Conservation (phyloP, 2,329 filamentous ascomycete genomes). For the Fusarium hostae region DNA sequence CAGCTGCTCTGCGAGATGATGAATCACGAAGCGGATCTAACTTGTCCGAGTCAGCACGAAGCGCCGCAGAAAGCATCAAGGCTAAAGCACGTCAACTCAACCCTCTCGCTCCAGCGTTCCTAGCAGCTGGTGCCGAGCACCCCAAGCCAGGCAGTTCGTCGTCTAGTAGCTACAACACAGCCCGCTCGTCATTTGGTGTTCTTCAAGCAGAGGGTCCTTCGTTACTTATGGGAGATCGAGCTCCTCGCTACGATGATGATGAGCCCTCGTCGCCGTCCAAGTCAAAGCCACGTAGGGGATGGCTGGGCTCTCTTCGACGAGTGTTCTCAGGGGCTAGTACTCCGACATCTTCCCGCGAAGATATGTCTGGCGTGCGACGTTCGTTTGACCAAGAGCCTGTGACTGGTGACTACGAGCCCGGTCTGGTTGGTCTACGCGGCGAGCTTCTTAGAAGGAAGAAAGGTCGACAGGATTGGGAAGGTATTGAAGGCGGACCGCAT, state of each 20-base stretch:
- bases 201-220: constrained; percentile 65
- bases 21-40: constrained; percentile 67
- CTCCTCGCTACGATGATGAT: constrained; percentile 49
- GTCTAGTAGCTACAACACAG: constrained; percentile 63
- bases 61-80: constrained; percentile 55
- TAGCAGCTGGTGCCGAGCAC: constrained; percentile 42
- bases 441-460: constrained; percentile 66
- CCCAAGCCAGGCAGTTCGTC: constrained; percentile 55
- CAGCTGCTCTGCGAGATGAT: constrained; percentile 53
- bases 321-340: constrained; percentile 64
- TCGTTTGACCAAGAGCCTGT: constrained; percentile 49
- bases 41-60: constrained; percentile 64
- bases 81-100: constrained; percentile 51
- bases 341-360: constrained; percentile 43
- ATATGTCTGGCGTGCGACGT: constrained; percentile 45
- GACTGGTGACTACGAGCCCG: constrained; percentile 58
- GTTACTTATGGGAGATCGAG: constrained; percentile 53
- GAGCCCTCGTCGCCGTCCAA: constrained; percentile 67
- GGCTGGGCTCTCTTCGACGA: constrained; percentile 75
- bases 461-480: constrained; percentile 65
- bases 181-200: constrained; percentile 62
- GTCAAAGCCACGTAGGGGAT: constrained; percentile 66
- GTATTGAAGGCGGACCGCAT: constrained; percentile 28
- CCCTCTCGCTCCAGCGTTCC: constrained; percentile 46
- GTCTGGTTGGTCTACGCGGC: constrained; percentile 56